These are phyloP conservation scores for Cryptosporidium tyzzeri DNA, from an alignment of 169 alveolate species.

Conservation along the genomic window DNA sequence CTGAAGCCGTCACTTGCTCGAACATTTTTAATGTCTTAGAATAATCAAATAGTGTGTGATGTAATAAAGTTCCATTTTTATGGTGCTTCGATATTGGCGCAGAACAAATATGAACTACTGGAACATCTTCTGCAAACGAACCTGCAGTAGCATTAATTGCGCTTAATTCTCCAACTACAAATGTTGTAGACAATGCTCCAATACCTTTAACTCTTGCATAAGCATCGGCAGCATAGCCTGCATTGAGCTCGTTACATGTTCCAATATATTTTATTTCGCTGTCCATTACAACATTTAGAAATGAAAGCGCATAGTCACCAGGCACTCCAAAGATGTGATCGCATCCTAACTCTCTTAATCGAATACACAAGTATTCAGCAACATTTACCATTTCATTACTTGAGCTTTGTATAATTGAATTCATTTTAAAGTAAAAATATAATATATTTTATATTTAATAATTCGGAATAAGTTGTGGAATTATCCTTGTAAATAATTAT, in stretches of 20 bases:
- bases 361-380: conserved; percentile 71
- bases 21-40: conserved; percentile 74
- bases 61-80: conserved; percentile 73
- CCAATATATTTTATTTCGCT: conserved; percentile 69
- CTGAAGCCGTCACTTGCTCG: conserved; percentile 75
- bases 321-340: conserved; percentile 81
- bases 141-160: conserved; percentile 81
- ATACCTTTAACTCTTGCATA: conserved; percentile 80
- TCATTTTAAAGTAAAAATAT: neutral
- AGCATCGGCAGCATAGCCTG: conserved; percentile 82
- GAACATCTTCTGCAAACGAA: conserved; percentile 79
- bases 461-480: neutral
- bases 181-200: conserved; percentile 80
- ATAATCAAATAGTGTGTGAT: conserved; percentile 81
- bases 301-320: conserved; percentile 81
- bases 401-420: neutral
- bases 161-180: conserved; percentile 80
- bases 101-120: conserved; percentile 80
- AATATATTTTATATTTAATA: neutral
- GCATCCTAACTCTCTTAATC: conserved; percentile 78
- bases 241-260: conserved; percentile 81
- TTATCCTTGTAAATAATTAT: neutral
- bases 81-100: conserved; percentile 75
- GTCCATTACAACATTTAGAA: conserved; percentile 72
- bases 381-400: conserved; percentile 39